Evolutionary conservation across 345 rosid genomes (phyloP).

Genomic region (Lepidium aucheri): DNA sequence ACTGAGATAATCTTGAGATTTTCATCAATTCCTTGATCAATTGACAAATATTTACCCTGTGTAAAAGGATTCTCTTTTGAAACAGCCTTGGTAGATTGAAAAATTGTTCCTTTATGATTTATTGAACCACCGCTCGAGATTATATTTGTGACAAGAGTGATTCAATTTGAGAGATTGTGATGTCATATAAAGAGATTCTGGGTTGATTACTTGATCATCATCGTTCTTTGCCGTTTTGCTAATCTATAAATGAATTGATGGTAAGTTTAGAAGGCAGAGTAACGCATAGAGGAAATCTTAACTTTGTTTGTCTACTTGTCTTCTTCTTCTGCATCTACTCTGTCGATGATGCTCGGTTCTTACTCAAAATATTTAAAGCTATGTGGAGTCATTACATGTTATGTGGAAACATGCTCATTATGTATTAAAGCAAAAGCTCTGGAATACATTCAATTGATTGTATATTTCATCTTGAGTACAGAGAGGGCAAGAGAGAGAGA

Average conservation of each 20-base stretch:
- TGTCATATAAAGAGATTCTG: neutral
- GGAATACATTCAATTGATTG: neutral
- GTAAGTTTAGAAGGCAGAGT: neutral
- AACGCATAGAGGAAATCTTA: neutral
- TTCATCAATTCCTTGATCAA: neutral
- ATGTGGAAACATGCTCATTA: neutral
- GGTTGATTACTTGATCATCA: neutral
- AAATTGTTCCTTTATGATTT: neutral
- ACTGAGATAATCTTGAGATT: neutral
- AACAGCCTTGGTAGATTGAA: neutral
- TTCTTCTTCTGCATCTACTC: neutral
- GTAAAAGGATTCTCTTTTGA: neutral
- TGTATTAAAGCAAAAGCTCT: neutral
- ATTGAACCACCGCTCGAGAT: neutral
- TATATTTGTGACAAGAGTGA: neutral
- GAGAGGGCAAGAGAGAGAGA: neutral
- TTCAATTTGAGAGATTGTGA: neutral
- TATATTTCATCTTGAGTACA: neutral
- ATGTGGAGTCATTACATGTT: neutral
- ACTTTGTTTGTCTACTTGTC: neutral
- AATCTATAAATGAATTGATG: neutral
- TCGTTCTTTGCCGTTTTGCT: neutral
- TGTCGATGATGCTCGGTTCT: neutral
- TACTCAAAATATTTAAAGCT: neutral
- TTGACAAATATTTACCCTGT: neutral